Conservation (phyloP, 768 basidiomycete species). For the Gloeostereum incarnatum region DNA sequence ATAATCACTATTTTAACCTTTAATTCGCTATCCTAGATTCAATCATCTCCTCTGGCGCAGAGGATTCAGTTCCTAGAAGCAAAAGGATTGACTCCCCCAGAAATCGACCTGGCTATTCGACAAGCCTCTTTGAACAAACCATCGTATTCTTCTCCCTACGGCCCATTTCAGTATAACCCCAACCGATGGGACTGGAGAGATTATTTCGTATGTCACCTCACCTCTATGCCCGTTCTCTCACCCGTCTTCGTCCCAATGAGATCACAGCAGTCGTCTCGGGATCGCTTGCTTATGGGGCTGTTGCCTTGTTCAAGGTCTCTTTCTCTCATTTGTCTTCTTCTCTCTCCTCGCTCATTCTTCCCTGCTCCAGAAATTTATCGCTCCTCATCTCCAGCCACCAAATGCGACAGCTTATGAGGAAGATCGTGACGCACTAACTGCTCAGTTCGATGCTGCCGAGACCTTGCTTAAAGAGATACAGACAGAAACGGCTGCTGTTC, state of each 20-base stretch:
- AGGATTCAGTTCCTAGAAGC: conserved; percentile 92
- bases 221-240: conserved; percentile 3
- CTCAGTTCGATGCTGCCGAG: conserved; percentile 87
- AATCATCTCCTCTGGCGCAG: conserved; percentile 71
- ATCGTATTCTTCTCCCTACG: conserved; percentile 34
- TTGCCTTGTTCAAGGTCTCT: conserved; percentile 66
- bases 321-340: background rate
- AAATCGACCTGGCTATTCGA: conserved; percentile 81
- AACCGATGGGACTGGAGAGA: conserved; percentile 90
- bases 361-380: conserved; percentile 85
- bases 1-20: background rate
- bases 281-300: conserved; percentile 69
- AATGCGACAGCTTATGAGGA: conserved; percentile 81
- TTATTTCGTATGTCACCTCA: conserved; percentile 67
- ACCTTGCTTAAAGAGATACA: conserved; percentile 75
- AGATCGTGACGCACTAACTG: conserved; percentile 74
- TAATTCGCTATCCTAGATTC: conserved; percentile 36
- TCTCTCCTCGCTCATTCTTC: conserved; percentile 5
- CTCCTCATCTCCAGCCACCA: conserved; percentile 88
- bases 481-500: conserved; percentile 63
- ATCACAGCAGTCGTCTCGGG: conserved; percentile 92
- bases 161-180: conserved; percentile 27
- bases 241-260: conserved; percentile 27
- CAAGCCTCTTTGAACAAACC: conserved; percentile 34
- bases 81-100: conserved; percentile 75